Evolutionary conservation across 306 rosid genomes (phyloP), one percentile per base, ranked within the genome.

Genomic region (Cajanus cajan): DNA sequence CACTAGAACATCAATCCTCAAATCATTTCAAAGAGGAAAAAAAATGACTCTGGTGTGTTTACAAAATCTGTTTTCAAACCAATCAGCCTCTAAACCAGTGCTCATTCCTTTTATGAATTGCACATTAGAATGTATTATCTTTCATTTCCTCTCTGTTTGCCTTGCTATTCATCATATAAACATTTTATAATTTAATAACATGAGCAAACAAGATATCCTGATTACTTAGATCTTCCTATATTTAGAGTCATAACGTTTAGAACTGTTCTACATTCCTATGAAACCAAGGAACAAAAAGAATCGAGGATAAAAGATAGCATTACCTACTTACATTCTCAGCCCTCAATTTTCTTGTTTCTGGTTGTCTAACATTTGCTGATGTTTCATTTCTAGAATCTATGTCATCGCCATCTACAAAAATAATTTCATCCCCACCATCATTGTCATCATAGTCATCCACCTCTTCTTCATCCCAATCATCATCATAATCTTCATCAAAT

Each of bases 381-480:
- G 41, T 15, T 52, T 63, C 71, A 39, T 45, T 47, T 57, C 58
- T 81, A 45, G 44, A 80, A 50, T 80, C 82, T 24, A 18, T 62
- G 7, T 78, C 73, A 44, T 72, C 89, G 1, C 50, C 69, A 4
- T 85, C 81, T 4, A 84, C 13, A 43, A 65, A 18, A 28, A 85
- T 77, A 55, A 86, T 44, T 73, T 61, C 86, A 19, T 68, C 88
- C 41, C 34, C 86, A 2, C 9, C 68, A 4, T 37, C 85, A 40
- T 84, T 86, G 1, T 41, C 87, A 13, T 71, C 85, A 44, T 69
- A 7, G 11, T 40, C 85, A 28, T 85, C 90, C 25, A 44, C 19
- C 62, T 75, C 89, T 1, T 57, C 86, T n/a, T 88, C 90, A 8
- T 79, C 86, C 75, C 45, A 44, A 0, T 85, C 86, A 4, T 76